phyloP scores from a whole-genome alignment of 768 basidiomycete species.

The Boletus sp. region DNA sequence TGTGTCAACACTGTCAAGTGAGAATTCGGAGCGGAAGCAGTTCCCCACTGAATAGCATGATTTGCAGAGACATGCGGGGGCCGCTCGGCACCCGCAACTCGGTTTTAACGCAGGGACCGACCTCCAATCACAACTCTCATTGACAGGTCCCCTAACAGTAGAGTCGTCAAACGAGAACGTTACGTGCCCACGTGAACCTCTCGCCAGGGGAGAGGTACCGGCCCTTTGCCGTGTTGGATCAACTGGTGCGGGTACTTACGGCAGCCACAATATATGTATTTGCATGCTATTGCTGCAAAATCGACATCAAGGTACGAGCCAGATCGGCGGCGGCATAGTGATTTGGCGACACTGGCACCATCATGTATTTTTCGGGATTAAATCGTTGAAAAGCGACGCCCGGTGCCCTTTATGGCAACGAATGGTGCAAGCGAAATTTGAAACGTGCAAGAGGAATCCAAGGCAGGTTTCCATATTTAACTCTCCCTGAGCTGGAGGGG shows the following conservation, averaged over 20 bases:
- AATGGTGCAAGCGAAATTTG: slow-evolving; percentile 1
- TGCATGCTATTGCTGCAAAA: not conserved
- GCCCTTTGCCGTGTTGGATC: not conserved
- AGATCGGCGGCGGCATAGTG: not conserved
- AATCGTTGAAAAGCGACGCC: not conserved
- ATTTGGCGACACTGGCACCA: not conserved
- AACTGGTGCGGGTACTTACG: not conserved
- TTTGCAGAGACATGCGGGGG: not conserved
- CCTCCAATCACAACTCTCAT: not conserved
- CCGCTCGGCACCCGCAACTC: not conserved
- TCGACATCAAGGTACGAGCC: not conserved
- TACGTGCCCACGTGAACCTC: not conserved
- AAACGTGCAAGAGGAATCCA: slow-evolving; percentile 1
- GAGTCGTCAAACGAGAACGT: not conserved
- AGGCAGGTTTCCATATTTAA: not conserved
- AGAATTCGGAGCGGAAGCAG: not conserved
- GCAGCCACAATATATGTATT: not conserved
- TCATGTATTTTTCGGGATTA: not conserved
- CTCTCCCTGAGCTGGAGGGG: not conserved
- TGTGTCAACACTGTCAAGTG: slow-evolving; percentile 7
- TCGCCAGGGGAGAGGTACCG: not conserved
- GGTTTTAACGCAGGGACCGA: not conserved
- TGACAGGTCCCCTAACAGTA: too few species aligned
- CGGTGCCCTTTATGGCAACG: not conserved
- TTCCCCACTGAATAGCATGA: not conserved